Evolutionary conservation across 2,329 filamentous ascomycete genomes (phyloP).

Genomic region (Sporothrix pseudoabietina): DNA sequence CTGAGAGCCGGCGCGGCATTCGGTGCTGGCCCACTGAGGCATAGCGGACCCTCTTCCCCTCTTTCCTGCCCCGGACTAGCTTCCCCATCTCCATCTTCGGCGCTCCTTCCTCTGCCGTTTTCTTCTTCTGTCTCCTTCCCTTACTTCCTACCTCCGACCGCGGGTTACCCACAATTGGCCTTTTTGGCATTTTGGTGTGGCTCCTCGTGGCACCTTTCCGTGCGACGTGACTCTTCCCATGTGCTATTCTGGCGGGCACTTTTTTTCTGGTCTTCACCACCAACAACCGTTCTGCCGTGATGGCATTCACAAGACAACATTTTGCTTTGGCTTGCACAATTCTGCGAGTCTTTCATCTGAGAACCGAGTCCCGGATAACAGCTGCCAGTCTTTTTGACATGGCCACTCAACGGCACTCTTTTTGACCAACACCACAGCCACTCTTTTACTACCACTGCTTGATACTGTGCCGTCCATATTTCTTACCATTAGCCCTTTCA

Average conservation of each 20-base stretch:
- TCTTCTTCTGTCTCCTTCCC: neutral
- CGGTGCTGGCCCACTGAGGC: slow-evolving; percentile 5
- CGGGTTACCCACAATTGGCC: neutral
- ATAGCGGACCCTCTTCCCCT: slow-evolving; percentile 2
- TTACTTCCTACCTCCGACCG: neutral
- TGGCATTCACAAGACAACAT: neutral
- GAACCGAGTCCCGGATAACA: neutral
- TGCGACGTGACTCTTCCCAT: neutral
- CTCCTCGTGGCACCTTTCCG: slow-evolving; percentile 3
- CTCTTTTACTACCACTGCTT: neutral
- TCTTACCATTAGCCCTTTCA: neutral
- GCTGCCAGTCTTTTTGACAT: neutral
- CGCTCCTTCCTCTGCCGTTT: neutral
- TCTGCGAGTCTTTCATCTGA: neutral
- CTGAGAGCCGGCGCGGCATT: slow-evolving; percentile 19
- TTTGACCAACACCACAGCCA: neutral
- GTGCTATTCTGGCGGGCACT: neutral
- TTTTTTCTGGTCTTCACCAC: neutral
- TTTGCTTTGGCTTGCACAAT: neutral
- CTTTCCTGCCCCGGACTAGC: neutral
- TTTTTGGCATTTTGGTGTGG: neutral
- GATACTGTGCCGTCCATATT: neutral
- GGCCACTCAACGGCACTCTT: neutral
- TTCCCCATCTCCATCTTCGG: neutral
- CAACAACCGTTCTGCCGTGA: neutral